Base-by-base conservation (phyloP, 208 protist genomes). In the Crithidia brevicula region DNA sequence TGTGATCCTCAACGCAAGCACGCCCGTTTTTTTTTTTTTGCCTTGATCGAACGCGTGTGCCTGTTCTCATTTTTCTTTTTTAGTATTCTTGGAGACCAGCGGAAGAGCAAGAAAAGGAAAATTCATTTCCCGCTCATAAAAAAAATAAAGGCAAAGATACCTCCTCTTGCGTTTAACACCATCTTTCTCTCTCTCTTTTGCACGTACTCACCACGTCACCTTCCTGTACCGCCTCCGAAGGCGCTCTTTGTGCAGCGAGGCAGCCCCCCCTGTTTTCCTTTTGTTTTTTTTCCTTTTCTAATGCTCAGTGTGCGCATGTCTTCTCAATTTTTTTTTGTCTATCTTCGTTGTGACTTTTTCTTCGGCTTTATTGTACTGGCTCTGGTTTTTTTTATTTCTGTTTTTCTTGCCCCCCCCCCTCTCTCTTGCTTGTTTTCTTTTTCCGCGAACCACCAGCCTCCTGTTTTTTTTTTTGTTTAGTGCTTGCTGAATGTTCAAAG, bases 291-390 rank as follows among this genome's bases (percentile, higher is more conserved):
- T 20, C 33, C 58, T 20, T 7, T 68, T 25, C 28, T 52, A 49
- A 22, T 56, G 31, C 15, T 22, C 15, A 15, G n/a, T n/a, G n/a
- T n/a, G n/a, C n/a, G n/a, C n/a, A n/a, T 49, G 3, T 25, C 36
- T 47, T 28, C 46, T 38, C 46, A 60, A n/a, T 43, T 40, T 27
- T 30, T 78, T 47, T 59, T 46, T 59, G 42, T 59, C 20, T 65
- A 23, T 43, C 20, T 36, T 34, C 18, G 46, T 20, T 20, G n/a
- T 25, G 34, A 53, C 45, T 56, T 22, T n/a, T 54, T 10, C 20
- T 49, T 22, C 22, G 1, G 27, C 20, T 40, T 18, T 1, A 45
- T 40, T 57, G 8, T n/a, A 4, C 30, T 52, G n/a, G 27, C 65
- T 57, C 33, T 20, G 23, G 20, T 25, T 43, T 22, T 27, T 5